phyloP scores from a whole-genome alignment of 1,284 basidiomycete species.

The Cryptococcus sp. region DNA sequence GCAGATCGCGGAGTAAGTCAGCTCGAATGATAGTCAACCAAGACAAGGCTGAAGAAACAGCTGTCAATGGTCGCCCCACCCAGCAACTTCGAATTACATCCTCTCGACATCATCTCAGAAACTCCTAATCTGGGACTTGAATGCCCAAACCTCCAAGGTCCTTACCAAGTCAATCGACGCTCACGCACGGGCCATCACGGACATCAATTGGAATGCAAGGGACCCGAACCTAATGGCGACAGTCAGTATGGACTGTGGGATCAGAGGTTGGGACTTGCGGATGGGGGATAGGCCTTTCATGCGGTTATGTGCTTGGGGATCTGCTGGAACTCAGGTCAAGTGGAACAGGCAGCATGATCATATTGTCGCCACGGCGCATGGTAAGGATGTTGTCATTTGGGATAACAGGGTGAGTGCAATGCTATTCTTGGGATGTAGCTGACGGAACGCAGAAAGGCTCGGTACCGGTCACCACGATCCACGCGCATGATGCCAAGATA shows the following conservation, averaged over 20 bases:
- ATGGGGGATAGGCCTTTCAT: slow-evolving; percentile 41
- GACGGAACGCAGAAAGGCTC: slow-evolving; percentile 68
- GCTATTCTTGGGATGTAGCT: background rate
- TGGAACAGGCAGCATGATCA: slow-evolving; percentile 86
- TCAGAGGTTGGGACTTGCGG: slow-evolving; percentile 71
- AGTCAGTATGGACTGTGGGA: slow-evolving; percentile 51
- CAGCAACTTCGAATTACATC: slow-evolving; percentile 76
- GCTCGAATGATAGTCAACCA: background rate
- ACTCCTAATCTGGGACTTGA: slow-evolving; percentile 92
- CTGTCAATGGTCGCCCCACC: slow-evolving; percentile 94
- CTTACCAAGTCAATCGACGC: slow-evolving; percentile 75
- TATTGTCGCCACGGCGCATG: slow-evolving; percentile 80
- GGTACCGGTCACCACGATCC: slow-evolving; percentile 68
- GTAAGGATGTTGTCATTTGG: slow-evolving; percentile 60
- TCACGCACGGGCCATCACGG: slow-evolving; percentile 88
- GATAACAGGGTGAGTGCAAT: slow-evolving; percentile 30
- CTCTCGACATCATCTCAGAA: slow-evolving; percentile 95
- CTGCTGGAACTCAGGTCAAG: slow-evolving; percentile 75
- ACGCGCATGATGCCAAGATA: slow-evolving; percentile 80
- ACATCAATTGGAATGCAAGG: slow-evolving; percentile 90
- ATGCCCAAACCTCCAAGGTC: slow-evolving; percentile 56
- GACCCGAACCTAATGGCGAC: slow-evolving; percentile 62
- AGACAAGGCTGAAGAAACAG: slow-evolving; percentile 40
- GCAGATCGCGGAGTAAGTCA: slow-evolving; percentile 73
- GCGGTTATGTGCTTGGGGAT: slow-evolving; percentile 48